A percentile compares a stretch with the other conserved stretches of the same genome.
Conservation (phyloP, 441 rosid species). For the Viola pubescens region DNA sequence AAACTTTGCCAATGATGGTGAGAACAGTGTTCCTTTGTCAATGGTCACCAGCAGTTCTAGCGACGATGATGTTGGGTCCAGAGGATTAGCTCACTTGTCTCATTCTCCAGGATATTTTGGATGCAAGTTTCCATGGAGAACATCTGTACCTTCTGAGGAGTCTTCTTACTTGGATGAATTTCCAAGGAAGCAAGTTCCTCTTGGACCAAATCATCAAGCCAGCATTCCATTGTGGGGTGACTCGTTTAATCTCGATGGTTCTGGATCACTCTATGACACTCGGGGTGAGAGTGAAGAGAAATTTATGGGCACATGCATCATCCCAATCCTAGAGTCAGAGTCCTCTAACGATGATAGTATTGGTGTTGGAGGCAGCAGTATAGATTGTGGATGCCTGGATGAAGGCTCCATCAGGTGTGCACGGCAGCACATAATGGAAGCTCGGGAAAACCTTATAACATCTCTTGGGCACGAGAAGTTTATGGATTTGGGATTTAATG, state of each 20-base stretch:
- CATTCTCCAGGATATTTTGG: slow-evolving; percentile 32
- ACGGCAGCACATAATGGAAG: slow-evolving; percentile 35
- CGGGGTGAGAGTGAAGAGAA: slow-evolving; percentile 18
- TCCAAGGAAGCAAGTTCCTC: slow-evolving; percentile 50
- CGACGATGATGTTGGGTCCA: slow-evolving; percentile 37
- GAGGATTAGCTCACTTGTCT: slow-evolving; percentile 26
- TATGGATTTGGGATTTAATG: slow-evolving; percentile 31
- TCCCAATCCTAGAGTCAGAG: slow-evolving; percentile 31
- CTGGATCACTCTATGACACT: slow-evolving; percentile 8
- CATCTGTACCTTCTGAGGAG: slow-evolving; percentile 23
- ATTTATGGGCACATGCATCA: slow-evolving; percentile 33
- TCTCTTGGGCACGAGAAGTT: slow-evolving; percentile 36
- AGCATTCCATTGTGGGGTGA: slow-evolving; percentile 40
- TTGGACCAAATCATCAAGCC: slow-evolving; percentile 65
- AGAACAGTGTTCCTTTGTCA: slow-evolving; percentile 24
- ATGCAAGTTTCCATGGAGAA: slow-evolving; percentile 25
- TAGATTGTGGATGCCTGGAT: slow-evolving; percentile 36
- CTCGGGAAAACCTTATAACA: slow-evolving; percentile 26
- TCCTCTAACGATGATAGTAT: slow-evolving; percentile 17
- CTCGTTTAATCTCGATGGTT: slow-evolving; percentile 3
- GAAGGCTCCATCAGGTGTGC: slow-evolving; percentile 42
- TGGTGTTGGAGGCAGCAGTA: slow-evolving; percentile 21
- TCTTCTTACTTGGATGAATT: slow-evolving; percentile 28
- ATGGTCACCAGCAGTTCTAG: slow-evolving; percentile 24
- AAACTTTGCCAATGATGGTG: slow-evolving; percentile 24